Base-by-base conservation (phyloP, 208 protist species). In the Vickermania ingenoplastis region DNA sequence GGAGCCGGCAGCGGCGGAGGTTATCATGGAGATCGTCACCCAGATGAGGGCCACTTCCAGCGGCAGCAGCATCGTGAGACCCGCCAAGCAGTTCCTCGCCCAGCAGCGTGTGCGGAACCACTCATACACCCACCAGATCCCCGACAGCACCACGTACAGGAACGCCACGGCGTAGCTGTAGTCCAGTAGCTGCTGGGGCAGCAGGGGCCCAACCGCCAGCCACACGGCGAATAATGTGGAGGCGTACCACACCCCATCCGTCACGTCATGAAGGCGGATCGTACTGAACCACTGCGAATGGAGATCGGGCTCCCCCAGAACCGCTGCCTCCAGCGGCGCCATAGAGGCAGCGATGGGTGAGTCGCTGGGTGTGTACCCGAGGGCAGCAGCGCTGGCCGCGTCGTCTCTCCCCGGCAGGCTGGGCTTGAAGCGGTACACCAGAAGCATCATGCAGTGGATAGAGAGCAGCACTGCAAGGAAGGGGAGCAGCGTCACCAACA, bases 381-480 rank as follows among this genome's bases (percentile, higher is more conserved):
- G 11, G 36, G 11, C 36, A 7, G 36, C 36, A n/a, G 36, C 36
- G 36, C 36, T 17, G 36, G 11, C 36, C 17, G 7, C 36, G 11
- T n/a, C 36, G 36, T 45, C 36, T 17, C 11, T 17, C 17, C 7
- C 36, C 36, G 36, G 67, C 21, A 56, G 31, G 7, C 31, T 58
- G 1, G 69, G 63, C 11, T 31, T 51, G 22, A 48, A 0, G 14
- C 53, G 49, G 21, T 68, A 65, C 50, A 73, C 36, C 22, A 63
- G 17, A 1, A 14, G 0, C 27, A 68, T 52, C 28, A 67, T 22
- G 2, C 11, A 57, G 30, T 72, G 64, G 56, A 77, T 51, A n/a
- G 63, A 54, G 1, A 61, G 54, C 23, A 84, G 57, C 36, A 80
- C 48, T n/a, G 53, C 5, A 1, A 54, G 28, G 22, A 57, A 49